phyloP scores from a whole-genome alignment of 139 green algal genomes.

The Chlorella sp. region DNA sequence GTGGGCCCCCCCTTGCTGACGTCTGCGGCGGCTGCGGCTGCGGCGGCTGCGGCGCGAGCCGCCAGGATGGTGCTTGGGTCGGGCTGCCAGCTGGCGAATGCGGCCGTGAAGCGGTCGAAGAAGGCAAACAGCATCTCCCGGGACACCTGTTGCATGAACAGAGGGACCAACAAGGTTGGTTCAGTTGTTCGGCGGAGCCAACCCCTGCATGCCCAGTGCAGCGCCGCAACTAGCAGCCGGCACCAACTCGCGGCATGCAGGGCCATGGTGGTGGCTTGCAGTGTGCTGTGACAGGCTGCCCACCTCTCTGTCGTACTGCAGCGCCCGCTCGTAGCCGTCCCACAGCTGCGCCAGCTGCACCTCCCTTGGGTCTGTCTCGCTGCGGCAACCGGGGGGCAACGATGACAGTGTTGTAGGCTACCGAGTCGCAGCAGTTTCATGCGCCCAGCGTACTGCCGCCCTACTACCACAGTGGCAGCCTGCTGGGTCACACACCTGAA shows the following conservation, averaged over 20 bases:
- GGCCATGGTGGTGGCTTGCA: too few relatives aligned
- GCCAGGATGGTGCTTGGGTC: not conserved
- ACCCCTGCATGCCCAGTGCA: too few relatives aligned
- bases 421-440: too few relatives aligned
- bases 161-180: too few relatives aligned
- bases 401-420: too few relatives aligned
- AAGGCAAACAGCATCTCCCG: slow-evolving; percentile 12
- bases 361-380: slow-evolving; percentile 32
- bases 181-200: too few relatives aligned
- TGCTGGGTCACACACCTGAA: slow-evolving; percentile 14
- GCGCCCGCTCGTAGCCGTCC: slow-evolving; percentile 41
- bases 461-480: too few relatives aligned
- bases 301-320: slow-evolving; percentile 34
- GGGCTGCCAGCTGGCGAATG: not conserved
- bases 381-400: slow-evolving; percentile 1
- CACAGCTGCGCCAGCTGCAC: slow-evolving; percentile 46
- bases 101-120: not conserved
- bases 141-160: not conserved
- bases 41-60: not conserved
- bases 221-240: too few relatives aligned
- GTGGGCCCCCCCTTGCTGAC: not conserved
- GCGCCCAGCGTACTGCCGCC: too few relatives aligned
- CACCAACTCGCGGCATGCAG: too few relatives aligned
- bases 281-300: not conserved
- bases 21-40: not conserved